Evolutionary conservation across 139 green algal species (phyloP), one percentile per base, ranked within the genome.

Genomic region (Picochlorum costavermella): DNA sequence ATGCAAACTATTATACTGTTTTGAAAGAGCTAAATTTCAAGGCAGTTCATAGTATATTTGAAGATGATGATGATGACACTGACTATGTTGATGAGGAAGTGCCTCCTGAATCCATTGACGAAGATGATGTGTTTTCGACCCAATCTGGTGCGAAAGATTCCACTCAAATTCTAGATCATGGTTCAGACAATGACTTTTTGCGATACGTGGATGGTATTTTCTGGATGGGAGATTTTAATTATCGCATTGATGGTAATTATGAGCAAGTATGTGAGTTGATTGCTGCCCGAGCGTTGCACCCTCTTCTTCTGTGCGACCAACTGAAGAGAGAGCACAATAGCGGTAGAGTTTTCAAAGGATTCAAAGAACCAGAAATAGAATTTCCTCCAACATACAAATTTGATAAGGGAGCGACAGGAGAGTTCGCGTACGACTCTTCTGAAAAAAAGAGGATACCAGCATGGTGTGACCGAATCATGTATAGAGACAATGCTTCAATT

Each of bases 361-460:
- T 95, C 57, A 57, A 48, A 17, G 88, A 96, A 74, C 87, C 69
- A 3, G 61, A 70, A 29, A 84, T 96, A 44, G 78, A 66, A 28
- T 98, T 98, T 70, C 66, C 75, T 17, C 92, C 92, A 33, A 98
- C 92, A 6, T 98, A 92, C 84, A 98, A 98, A 73, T 98, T 88
- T 61, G 79, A 86, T 70, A 56, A 82, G 62, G 71, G 67, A 67
- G 23, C n/a, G 4, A 36, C 61, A 37, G 56, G 51, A n/a, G 69
- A 69, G n/a, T 37, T 65, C 36, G 68, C 61, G 1, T 95, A 95
- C 57, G 87, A 95, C 75, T 83, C 72, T 13, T 79, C 72, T 26
- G 90, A 96, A 37, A 96, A 96, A 78, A 65, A 73, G 60, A 72
- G 90, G 5, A 69, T 95, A 17, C 90, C 90, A 2, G 79, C 87